These are phyloP conservation scores for Geoglossum cookeanum DNA, from an alignment of 2,329 filamentous ascomycete genomes.

Conservation along the genomic window DNA sequence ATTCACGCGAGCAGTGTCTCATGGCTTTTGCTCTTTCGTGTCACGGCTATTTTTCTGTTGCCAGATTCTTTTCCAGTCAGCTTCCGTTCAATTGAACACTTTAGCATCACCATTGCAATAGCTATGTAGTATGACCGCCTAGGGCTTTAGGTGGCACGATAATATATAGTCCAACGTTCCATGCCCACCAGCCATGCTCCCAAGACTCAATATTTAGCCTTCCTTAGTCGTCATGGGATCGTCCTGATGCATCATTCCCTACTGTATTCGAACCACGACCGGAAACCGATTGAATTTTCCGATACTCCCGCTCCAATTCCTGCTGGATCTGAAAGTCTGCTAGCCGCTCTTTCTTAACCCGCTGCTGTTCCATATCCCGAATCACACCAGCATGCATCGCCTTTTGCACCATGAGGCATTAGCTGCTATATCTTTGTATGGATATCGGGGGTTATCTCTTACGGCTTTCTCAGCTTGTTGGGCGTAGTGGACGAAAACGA, in stretches of 20 bases:
- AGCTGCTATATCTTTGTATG: background rate
- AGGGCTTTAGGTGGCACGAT: background rate
- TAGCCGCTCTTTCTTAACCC: constrained; percentile 74
- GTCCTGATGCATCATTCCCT: background rate
- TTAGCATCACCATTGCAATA: background rate
- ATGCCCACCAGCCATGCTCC: background rate
- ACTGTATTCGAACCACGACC: background rate
- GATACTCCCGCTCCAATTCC: constrained; percentile 71
- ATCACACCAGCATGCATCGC: constrained; percentile 92
- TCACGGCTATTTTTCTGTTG: no score
- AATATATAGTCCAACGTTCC: background rate
- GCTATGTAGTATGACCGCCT: background rate
- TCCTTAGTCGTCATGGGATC: background rate
- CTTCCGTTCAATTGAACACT: background rate
- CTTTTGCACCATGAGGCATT: constrained; percentile 19
- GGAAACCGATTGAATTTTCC: constrained; percentile 64
- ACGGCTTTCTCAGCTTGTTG: constrained; percentile 73
- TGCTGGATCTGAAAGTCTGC: constrained; percentile 88
- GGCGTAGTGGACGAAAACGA: constrained; percentile 75
- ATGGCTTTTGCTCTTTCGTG: no score
- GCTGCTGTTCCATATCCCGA: constrained; percentile 86
- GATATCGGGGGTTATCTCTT: constrained; percentile 17
- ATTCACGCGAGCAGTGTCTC: no score
- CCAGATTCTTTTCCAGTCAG: background rate
- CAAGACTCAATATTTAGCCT: background rate